Base-by-base conservation (phyloP, 331 rosid genomes). In the Dryas integrifolia region DNA sequence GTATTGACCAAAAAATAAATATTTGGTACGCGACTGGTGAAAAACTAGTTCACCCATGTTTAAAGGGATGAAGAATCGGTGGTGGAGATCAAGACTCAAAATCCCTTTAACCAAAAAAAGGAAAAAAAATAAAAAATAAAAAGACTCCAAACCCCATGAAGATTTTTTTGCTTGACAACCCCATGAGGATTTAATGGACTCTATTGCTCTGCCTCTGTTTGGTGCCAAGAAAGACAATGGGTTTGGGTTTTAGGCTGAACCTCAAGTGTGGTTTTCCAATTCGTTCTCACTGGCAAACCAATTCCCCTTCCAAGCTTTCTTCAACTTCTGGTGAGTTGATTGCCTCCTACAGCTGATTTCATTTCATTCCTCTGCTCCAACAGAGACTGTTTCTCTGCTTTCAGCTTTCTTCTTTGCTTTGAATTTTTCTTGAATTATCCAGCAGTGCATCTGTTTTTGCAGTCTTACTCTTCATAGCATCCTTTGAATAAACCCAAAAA, bases 171-270 rank as follows among this genome's bases (percentile, higher is more conserved):
- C 3, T 52, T 14, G 9, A 4, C 14, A 44, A 3, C 53, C 60
- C 39, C 46, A 12, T 64, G 85, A 60, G 41, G 58, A 44, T 79
- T 87, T 85, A 79, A 86, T 85, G 92, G 83, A 69, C 83, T 60
- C 81, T 56, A 41, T 84, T 76, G 67, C 84, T 77, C 72, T 57
- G 12, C 72, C 69, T 49, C 71, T 61, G 72, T 69, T 73, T 71
- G 55, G 72, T 40, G 72, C 48, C 82, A n/a, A 53, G 24, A 45
- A 57, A 71, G 79, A 63, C 57, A 16, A 92, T 92, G 98, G 96
- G 87, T 75, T 68, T 89, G 72, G 81, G 81, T 83, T 89, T 87
- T 72, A 80, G 87, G 76, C 82, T 89, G 9, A 88, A 81, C 72
- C 75, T 88, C 74, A 84, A 82, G 72, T 85, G 72, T 68, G 78